phyloP scores from a whole-genome alignment of 805 yeast species.

The Saccharomycopsis amapae region DNA sequence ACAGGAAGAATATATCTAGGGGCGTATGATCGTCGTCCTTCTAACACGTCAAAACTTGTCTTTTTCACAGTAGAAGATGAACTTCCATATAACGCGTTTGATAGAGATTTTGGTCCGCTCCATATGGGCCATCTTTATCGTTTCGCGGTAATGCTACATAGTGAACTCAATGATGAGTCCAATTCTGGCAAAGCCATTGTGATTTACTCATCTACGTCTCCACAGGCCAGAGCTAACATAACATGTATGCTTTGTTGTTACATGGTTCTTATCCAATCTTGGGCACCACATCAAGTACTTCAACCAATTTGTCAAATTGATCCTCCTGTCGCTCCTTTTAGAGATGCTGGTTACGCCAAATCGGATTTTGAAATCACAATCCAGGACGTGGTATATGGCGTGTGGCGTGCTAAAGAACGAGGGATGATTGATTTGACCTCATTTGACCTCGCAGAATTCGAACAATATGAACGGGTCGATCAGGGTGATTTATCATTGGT shows the following conservation, averaged over 20 bases:
- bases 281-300: slow-evolving; percentile 97
- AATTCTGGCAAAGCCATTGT: slow-evolving; percentile 87
- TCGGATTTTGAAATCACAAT: slow-evolving; percentile 92
- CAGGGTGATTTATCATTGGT: slow-evolving; percentile 92
- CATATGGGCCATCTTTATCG: slow-evolving; percentile 89
- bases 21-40: slow-evolving; percentile 75
- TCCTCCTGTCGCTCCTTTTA: slow-evolving; percentile 88
- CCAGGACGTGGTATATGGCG: slow-evolving; percentile 91
- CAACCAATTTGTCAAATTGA: slow-evolving; percentile 90
- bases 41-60: slow-evolving; percentile 65
- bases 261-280: slow-evolving; percentile 88
- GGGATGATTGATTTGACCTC: slow-evolving; percentile 78
- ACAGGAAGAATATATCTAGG: slow-evolving; percentile 75
- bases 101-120: slow-evolving; percentile 93
- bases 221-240: slow-evolving; percentile 86
- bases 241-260: slow-evolving; percentile 92
- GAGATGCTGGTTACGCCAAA: slow-evolving; percentile 95
- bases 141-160: slow-evolving; percentile 91
- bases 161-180: slow-evolving; percentile 78
- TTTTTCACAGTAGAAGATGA: slow-evolving; percentile 91
- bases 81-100: slow-evolving; percentile 89
- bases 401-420: slow-evolving; percentile 96
- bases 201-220: slow-evolving; percentile 75
- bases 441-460: slow-evolving; percentile 90
- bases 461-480: slow-evolving; percentile 89